These are phyloP conservation scores for Teunomyces gatunensis DNA, from an alignment of 805 yeast species.

Conservation along the genomic window DNA sequence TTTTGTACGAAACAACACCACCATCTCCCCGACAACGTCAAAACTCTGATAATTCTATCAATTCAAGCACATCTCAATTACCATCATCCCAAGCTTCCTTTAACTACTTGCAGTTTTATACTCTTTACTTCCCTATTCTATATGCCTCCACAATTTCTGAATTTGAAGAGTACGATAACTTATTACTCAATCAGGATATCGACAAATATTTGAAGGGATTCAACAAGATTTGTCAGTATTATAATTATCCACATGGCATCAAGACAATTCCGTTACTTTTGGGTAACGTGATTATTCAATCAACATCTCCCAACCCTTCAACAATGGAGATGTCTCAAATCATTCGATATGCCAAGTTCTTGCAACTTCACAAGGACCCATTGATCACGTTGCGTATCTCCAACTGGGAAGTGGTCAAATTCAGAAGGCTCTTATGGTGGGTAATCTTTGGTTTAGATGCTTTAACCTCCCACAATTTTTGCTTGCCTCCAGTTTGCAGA, in stretches of 20 bases:
- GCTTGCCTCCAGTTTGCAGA: constrained; percentile 52
- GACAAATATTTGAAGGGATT: constrained; percentile 49
- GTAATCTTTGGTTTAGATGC: constrained; percentile 60
- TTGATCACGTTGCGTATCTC: constrained; percentile 48
- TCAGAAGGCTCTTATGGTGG: constrained; percentile 65
- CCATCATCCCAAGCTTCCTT: constrained; percentile 14
- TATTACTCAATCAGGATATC: constrained; percentile 46
- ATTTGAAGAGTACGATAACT: constrained; percentile 54
- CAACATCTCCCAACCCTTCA: constrained; percentile 55
- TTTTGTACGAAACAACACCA: background rate
- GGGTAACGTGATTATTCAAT: constrained; percentile 50
- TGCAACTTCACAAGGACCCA: constrained; percentile 61
- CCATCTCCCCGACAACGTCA: background rate
- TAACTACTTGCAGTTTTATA: constrained; percentile 44
- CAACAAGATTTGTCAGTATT: constrained; percentile 48
- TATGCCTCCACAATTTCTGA: constrained; percentile 61
- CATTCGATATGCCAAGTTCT: constrained; percentile 53
- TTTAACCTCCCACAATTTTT: constrained; percentile 53
- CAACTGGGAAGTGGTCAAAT: constrained; percentile 48
- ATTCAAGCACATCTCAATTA: constrained; percentile 6
- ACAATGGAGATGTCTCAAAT: constrained; percentile 55
- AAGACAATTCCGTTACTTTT: constrained; percentile 41
- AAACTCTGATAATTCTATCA: background rate
- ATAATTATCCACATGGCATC: constrained; percentile 49
- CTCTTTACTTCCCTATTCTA: constrained; percentile 50